These are phyloP conservation scores for Colletotrichum tropicale DNA, from an alignment of 2,329 filamentous ascomycete species.

Conservation along the genomic window DNA sequence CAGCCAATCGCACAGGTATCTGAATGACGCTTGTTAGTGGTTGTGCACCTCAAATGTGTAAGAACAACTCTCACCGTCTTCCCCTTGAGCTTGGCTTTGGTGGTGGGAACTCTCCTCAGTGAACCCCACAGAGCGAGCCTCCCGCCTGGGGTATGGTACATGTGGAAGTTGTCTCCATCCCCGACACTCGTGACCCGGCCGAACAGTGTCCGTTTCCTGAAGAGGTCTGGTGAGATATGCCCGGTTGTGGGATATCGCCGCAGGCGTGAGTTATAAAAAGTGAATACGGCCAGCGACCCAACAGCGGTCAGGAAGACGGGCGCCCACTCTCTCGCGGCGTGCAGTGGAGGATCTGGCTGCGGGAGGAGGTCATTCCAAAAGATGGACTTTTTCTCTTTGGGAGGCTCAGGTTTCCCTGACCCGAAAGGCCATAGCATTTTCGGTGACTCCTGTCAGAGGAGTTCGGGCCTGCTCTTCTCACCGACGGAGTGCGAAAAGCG, in stretches of 20 bases:
- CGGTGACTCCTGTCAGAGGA: constrained; percentile 1
- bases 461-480: not conserved
- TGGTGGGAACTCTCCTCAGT: constrained; percentile 76
- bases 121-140: constrained; percentile 89
- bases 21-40: constrained; percentile 35
- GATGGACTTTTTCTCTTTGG: constrained; percentile 28
- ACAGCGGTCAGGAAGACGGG: constrained; percentile 47
- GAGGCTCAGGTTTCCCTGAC: not conserved
- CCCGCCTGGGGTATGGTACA: constrained; percentile 96
- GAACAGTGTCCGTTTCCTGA: constrained; percentile 77
- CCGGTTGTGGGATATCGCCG: constrained; percentile 81
- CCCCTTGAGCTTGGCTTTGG: constrained; percentile 71
- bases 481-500: not conserved
- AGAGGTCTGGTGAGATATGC: constrained; percentile 76
- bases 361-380: constrained; percentile 21
- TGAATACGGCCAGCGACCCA: constrained; percentile 56
- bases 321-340: constrained; percentile 59
- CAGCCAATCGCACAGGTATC: constrained; percentile 89
- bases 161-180: constrained; percentile 93
- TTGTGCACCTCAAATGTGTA: not conserved
- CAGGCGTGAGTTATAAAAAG: constrained; percentile 76
- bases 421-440: constrained; percentile 36
- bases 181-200: constrained; percentile 92
- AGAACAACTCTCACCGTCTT: constrained; percentile 69
- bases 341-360: constrained; percentile 40